Evolutionary conservation across 805 yeast genomes (phyloP).

Genomic region (Cyberlindnera suaveolens): DNA sequence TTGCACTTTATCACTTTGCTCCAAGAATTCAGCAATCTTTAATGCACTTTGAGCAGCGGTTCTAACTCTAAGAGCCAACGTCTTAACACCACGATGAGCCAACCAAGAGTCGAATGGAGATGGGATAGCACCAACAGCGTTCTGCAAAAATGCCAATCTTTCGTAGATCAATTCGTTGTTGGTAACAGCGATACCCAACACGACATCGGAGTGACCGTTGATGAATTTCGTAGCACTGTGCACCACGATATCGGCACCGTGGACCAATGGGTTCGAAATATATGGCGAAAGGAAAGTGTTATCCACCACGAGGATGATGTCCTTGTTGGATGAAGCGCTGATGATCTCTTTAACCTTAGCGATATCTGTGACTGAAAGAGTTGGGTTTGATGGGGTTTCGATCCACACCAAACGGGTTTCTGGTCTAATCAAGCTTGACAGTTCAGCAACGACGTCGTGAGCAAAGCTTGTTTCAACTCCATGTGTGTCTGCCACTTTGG

Average conservation of each 20-base stretch:
- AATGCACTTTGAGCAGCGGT: constrained; percentile 63
- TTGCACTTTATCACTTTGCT: constrained; percentile 42
- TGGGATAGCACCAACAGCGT: constrained; percentile 85
- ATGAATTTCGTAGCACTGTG: constrained; percentile 89
- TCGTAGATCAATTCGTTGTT: constrained; percentile 55
- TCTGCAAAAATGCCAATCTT: constrained; percentile 69
- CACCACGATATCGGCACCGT: constrained; percentile 83
- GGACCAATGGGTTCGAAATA: constrained; percentile 73
- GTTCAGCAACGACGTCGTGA: constrained; percentile 53
- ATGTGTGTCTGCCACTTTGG: constrained; percentile 76
- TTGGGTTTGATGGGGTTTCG: constrained; percentile 87
- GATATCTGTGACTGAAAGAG: constrained; percentile 74
- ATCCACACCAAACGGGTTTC: constrained; percentile 79
- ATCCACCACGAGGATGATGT: constrained; percentile 67
- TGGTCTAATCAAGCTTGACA: constrained; percentile 47
- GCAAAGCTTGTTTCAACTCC: constrained; percentile 69
- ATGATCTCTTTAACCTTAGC: constrained; percentile 52
- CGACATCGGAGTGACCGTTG: constrained; percentile 90
- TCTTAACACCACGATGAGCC: constrained; percentile 87
- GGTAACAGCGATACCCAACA: constrained; percentile 76
- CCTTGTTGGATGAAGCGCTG: constrained; percentile 41
- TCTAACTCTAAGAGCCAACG: constrained; percentile 72
- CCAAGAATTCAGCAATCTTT: constrained; percentile 61
- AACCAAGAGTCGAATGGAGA: constrained; percentile 90
- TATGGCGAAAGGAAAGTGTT: constrained; percentile 87